Evolutionary conservation across 1,139 yeast genomes (phyloP), one percentile per base, ranked within the genome.

Genomic region (Spencermartinsiella ligniputridi): DNA sequence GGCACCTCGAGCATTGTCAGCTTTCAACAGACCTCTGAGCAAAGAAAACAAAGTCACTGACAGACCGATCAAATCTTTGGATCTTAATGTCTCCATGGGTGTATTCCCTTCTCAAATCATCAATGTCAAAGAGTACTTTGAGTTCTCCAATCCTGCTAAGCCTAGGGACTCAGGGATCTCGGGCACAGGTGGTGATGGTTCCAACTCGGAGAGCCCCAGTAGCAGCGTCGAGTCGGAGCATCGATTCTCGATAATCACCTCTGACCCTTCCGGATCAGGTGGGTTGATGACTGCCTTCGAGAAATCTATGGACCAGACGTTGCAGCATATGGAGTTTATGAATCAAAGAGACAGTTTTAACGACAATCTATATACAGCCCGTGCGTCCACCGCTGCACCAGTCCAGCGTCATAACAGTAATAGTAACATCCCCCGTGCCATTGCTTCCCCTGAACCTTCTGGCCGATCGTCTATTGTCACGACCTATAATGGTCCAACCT

Each of bases 61-160:
- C 34, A 51, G 57, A 12, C 56, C 55, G 5, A 48, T 55, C 38
- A 58, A 51, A 42, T 57, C 60, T 3, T 47, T 59, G 40, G 63
- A 61, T 18, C 52, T 53, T 16, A 53, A 52, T 35, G 54, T 61
- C 15, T 41, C 50, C n/a, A 52, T 54, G 15, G 65, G 64, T 11
- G 53, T 62, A 16, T 58, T 64, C 49, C 68, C 68, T 3, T 52
- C 58, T 13, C 37, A 51, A 6, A 39, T 53, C 35, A 56, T 62
- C 36, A 45, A 54, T 29, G 40, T 61, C 42, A 55, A 57, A 39
- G 67, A 60, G 47, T 52, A 57, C 43, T 56, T 58, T 38, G 61
- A 56, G 20, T 45, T 50, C 16, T 37, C 40, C 24, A 34, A 21
- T n/a, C 15, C 17, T 12, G 40, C 40, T 4, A 27, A 27, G 32